Base-by-base conservation (phyloP, 2,329 filamentous ascomycete species). In the Xylaria hypoxylon region DNA sequence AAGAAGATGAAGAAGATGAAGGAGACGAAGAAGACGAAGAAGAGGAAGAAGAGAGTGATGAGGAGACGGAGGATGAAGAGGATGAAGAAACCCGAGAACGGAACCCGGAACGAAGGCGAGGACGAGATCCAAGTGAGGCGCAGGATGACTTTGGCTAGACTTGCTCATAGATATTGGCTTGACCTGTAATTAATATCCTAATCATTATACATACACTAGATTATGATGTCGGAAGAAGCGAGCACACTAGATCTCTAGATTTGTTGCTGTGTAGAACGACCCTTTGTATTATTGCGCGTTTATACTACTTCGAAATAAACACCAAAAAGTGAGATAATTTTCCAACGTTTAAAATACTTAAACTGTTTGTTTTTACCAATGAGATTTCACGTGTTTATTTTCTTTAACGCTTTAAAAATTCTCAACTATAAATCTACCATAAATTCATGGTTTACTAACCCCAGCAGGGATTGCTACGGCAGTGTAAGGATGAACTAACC, bases 111-210 rank as follows among this genome's bases (percentile, higher is more conserved):
- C 31, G 31, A 22, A 19, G 26, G 24, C 52, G 53, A 45, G 64
- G 56, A 45, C 38, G 31, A 33, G 47, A 56, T 26, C 8, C 66
- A 17, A 58, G 42, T 51, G 59, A 56, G 33, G 66, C 55, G n/a
- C 66, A 68, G 45, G 66, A 61, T 61, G 66, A 69, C 50, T 69
- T 69, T 59, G 68, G 68, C 57, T 68, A 68, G 55, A 67, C n/a
- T 48, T 24, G 17, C 31, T 33, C 6, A 56, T 48, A 47, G 59
- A 53, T 24, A 19, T 28, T 28, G 26, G 33, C 19, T 53, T 38
- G 8, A 24, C 40, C 33, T 11, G 52, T 55, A 28, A 55, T 22
- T 55, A 42, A 55, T 42, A 38, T 42, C n/a, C 55, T 40, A 55
- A 62, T 47, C 38, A 40, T 22, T 19, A 62, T 38, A 53, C 24